Conservation (phyloP, 2,329 filamentous ascomycete genomes). For the Hypoxylon sp. region DNA sequence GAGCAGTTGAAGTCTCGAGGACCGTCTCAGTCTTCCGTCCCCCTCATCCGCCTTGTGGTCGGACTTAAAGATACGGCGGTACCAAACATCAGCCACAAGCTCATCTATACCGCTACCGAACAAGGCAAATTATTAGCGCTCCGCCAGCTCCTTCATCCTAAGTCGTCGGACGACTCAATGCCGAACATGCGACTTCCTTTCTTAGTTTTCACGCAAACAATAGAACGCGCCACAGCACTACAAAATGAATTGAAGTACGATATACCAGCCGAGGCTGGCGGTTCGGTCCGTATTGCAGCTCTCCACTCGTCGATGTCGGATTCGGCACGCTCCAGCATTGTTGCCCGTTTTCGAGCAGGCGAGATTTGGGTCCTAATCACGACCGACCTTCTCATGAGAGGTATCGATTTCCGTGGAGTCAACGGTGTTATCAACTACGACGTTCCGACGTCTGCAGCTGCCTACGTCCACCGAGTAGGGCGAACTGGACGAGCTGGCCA, state of each 20-base stretch:
- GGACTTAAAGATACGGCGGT: conserved; percentile 96
- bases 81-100: conserved; percentile 89
- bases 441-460: conserved; percentile 89
- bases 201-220: conserved; percentile 96
- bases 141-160: conserved; percentile 88
- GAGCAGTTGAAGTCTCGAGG: conserved; percentile 74
- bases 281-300: conserved; percentile 86
- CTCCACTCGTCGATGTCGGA: conserved; percentile 90
- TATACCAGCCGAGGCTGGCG: conserved; percentile 89
- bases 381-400: conserved; percentile 91
- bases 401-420: conserved; percentile 94
- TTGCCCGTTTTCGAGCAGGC: conserved; percentile 90
- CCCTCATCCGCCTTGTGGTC: conserved; percentile 88
- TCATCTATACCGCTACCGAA: conserved; percentile 93
- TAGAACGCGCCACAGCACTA: conserved; percentile 88
- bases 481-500: conserved; percentile 91
- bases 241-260: conserved; percentile 94
- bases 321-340: conserved; percentile 80
- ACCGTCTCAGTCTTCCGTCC: conserved; percentile 60
- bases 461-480: conserved; percentile 94
- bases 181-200: conserved; percentile 85
- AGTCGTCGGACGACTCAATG: conserved; percentile 67
- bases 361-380: conserved; percentile 98
- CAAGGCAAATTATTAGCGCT: conserved; percentile 93
- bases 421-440: conserved; percentile 99